Conservation (phyloP, 73 alveolate species). For the Paramecium biaurelia region DNA sequence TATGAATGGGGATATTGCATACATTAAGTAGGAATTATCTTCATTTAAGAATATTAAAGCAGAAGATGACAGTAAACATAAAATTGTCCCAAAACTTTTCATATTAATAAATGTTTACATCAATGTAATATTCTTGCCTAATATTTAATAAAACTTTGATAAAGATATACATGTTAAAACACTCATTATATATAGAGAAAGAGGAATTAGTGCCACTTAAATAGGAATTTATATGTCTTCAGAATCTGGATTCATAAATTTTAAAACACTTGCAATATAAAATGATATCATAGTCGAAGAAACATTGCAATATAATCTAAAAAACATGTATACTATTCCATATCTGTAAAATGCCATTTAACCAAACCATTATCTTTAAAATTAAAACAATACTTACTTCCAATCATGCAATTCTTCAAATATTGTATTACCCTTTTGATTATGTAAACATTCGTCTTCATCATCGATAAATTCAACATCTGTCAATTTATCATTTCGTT, state of each 20-base stretch:
- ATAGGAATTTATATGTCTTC: constrained; percentile 75
- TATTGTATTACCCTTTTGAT: not conserved
- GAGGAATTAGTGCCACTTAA: constrained; percentile 77
- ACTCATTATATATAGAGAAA: constrained; percentile 73
- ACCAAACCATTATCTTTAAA: constrained; percentile 66
- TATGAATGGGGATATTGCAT: constrained; percentile 59
- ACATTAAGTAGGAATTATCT: constrained; percentile 62
- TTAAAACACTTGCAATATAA: constrained; percentile 61
- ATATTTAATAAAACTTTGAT: constrained; percentile 49
- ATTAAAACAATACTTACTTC: not conserved
- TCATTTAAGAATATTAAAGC: constrained; percentile 7
- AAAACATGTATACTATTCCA: constrained; percentile 77
- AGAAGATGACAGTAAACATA: not conserved
- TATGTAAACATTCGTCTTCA: not conserved
- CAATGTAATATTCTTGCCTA: constrained; percentile 67
- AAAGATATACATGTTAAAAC: constrained; percentile 67
- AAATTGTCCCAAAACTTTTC: constrained; percentile 9
- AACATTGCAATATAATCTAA: constrained; percentile 79
- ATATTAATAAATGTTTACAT: not conserved
- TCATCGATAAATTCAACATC: constrained; percentile 21
- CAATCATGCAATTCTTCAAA: constrained; percentile 11
- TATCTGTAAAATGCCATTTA: constrained; percentile 69
- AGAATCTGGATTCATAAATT: constrained; percentile 64
- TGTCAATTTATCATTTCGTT: not conserved
- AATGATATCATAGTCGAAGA: constrained; percentile 78